phyloP scores from a whole-genome alignment of 129 eudicot genomes.

The Flaveria linearis region DNA sequence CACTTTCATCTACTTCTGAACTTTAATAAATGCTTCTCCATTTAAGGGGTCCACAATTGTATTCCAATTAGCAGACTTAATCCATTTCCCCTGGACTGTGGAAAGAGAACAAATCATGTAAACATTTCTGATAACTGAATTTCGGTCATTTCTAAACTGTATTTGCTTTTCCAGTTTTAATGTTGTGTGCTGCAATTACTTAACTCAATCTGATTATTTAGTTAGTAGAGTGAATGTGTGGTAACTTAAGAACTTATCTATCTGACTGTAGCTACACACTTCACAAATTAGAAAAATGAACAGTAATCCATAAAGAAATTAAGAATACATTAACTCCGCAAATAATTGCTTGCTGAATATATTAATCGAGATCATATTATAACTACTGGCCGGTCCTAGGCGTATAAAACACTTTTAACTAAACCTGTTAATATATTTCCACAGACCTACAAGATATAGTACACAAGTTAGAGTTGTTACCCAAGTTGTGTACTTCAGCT shows the following conservation, averaged over 20 bases:
- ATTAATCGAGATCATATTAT: neutral
- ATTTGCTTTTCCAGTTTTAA: neutral
- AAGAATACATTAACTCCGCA: conserved; percentile 13
- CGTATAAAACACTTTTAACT: neutral
- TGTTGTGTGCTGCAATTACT: neutral
- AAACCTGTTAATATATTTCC: neutral
- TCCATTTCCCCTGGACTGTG: conserved; percentile 96
- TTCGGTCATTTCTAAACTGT: neutral
- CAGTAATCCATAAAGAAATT: neutral
- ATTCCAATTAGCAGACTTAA: conserved; percentile 72
- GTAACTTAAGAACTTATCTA: neutral
- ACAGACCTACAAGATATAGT: conserved; percentile 14
- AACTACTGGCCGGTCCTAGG: neutral
- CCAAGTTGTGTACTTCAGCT: conserved; percentile 89
- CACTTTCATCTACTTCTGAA: conserved; percentile 80
- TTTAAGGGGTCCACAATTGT: conserved; percentile 86
- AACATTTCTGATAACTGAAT: neutral
- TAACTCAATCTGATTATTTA: conserved; percentile 8
- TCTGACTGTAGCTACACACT: conserved; percentile 15
- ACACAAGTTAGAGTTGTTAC: conserved; percentile 40
- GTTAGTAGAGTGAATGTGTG: conserved; percentile 21
- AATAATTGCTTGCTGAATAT: neutral
- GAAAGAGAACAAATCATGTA: conserved; percentile 23
- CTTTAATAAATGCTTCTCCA: conserved; percentile 88
- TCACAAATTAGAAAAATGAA: neutral